Evolutionary conservation across 2,329 filamentous ascomycete genomes (phyloP).

Genomic region (Ophiostoma sp.): DNA sequence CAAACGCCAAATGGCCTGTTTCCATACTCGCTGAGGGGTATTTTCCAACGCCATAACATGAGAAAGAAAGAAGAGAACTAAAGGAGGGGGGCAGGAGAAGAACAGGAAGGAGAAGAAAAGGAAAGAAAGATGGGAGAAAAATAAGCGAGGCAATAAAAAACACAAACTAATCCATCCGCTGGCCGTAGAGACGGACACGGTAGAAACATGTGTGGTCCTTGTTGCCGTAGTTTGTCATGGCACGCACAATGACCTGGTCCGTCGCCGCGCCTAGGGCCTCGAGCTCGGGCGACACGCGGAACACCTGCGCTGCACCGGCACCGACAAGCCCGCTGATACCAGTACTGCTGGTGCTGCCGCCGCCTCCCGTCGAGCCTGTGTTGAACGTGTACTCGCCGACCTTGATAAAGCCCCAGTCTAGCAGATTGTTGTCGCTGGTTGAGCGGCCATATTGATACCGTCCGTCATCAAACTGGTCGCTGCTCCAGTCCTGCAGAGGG

Average conservation of each 20-base stretch:
- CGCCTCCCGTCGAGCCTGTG: conserved; percentile 34
- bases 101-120: neutral
- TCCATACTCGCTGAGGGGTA: conserved; percentile 15
- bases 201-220: conserved; percentile 61
- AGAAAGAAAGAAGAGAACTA: neutral
- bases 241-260: conserved; percentile 50
- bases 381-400: conserved; percentile 53
- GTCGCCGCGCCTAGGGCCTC: conserved; percentile 44
- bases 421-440: conserved; percentile 25
- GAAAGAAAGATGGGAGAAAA: neutral
- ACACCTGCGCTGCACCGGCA: conserved; percentile 43
- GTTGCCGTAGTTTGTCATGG: conserved; percentile 54
- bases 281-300: conserved; percentile 49
- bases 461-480: conserved; percentile 38
- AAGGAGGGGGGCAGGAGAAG: neutral
- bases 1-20: conserved; percentile 9
- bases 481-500: conserved; percentile 40
- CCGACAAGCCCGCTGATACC: neutral
- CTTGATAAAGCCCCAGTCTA: conserved; percentile 48
- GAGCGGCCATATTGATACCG: conserved; percentile 13
- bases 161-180: conserved; percentile 26
- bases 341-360: conserved; percentile 29
- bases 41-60: conserved; percentile 16
- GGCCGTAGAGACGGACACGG: conserved; percentile 54
- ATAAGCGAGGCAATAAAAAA: neutral